Evolutionary conservation across 768 basidiomycete species (phyloP), one percentile per base, ranked within the genome.

Genomic region (Sistotremastrum suecicum): DNA sequence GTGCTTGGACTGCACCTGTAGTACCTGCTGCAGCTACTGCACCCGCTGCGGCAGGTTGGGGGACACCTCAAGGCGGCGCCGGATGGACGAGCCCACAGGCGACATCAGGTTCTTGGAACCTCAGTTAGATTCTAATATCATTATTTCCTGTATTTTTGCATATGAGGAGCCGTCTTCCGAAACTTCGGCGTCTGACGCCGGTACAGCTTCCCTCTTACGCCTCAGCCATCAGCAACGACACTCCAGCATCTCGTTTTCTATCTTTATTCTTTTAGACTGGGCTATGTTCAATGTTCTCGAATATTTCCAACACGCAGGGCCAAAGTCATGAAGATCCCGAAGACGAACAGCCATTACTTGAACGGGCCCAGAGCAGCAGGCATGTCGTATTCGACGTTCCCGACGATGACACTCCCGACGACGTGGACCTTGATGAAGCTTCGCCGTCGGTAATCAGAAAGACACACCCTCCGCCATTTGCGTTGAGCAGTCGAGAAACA

Each of bases 321-420:
- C 20, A 20, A 20, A 20, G 20, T 2, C 20, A 20, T 20, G 20
- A 20, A 39, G 44, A 49, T 7, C 39, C 20, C n/a, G 78, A 78
- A 51, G 71, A 66, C 43, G 64, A 64, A 37, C 71, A 75, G 53
- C 83, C 83, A 5, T 64, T 86, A 34, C 74, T 85, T 37, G 56
- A 53, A 47, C 59, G 57, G 28, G 56, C 60, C 45, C 48, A 39
- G 4, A 49, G 44, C 48, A 56, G 56, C 32, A 42, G 65, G 36
- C 60, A 74, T 28, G 57, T 83, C 42, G 81, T 86, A 60, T 59
- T 68, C 20, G 64, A 71, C 3, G 65, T 63, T n/a, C 72, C 74
- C 40, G 72, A 74, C 47, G 69, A 69, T n/a, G 75, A 75, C 49
- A 69, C 71, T 28, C 69, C 69, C 37, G 61, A 57, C 10, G 10